A percentile compares a stretch with the other conserved stretches of the same genome.
phyloP scores from a whole-genome alignment of 768 basidiomycete genomes.

The Leccinum pellstonianum region DNA sequence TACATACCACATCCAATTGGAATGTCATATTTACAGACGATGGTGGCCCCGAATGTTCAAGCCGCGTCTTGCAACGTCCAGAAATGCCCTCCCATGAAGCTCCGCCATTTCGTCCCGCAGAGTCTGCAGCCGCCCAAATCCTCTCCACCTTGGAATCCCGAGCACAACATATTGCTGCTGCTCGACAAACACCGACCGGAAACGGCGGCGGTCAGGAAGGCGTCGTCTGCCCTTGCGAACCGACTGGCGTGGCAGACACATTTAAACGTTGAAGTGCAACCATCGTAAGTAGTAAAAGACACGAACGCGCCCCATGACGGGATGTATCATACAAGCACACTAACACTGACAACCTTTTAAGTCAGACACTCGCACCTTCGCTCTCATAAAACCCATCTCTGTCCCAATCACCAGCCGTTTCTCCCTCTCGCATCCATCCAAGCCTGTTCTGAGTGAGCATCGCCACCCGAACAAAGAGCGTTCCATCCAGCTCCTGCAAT shows the following conservation, averaged over 20 bases:
- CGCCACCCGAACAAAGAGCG: constrained; percentile 60
- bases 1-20: neutral
- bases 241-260: no score
- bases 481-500: constrained; percentile 47
- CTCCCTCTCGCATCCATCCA: constrained; percentile 43
- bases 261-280: no score
- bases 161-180: no score
- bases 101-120: constrained; percentile 14
- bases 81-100: constrained; percentile 16
- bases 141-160: constrained; percentile 10
- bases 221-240: no score
- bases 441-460: constrained; percentile 45
- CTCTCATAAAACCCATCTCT: constrained; percentile 17
- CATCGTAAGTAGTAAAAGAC: no score
- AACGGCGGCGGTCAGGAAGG: no score
- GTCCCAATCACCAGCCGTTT: constrained; percentile 25
- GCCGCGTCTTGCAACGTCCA: neutral
- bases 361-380: neutral
- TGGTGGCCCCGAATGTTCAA: neutral
- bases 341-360: constrained; percentile 1
- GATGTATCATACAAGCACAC: constrained; percentile 20
- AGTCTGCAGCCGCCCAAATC: constrained; percentile 22
- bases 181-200: no score
- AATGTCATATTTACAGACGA: neutral
- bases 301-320: no score